Conservation (phyloP, 805 yeast species). For the Sugiyamaella smithiae region DNA sequence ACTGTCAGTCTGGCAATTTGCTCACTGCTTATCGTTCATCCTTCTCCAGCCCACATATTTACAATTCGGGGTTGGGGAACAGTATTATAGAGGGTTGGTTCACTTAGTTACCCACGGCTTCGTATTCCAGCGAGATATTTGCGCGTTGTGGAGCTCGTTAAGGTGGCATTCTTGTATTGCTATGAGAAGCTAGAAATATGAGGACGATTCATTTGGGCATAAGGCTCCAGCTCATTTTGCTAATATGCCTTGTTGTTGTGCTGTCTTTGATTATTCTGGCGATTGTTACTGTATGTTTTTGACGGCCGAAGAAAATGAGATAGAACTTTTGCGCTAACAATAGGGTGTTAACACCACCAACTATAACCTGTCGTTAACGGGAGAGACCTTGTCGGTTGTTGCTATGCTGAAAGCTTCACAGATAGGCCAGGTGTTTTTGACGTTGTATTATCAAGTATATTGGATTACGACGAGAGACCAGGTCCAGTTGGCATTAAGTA, state of each 20-base stretch:
- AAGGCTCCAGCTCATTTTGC: slow-evolving; percentile 65
- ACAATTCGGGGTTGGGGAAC: too few species aligned
- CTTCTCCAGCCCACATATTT: too few species aligned
- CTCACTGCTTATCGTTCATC: too few species aligned
- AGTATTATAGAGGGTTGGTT: too few species aligned
- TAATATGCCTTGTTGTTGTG: slow-evolving; percentile 65
- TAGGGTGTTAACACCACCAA: slow-evolving; percentile 40
- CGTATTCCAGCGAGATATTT: too few species aligned
- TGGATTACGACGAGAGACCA: slow-evolving; percentile 62
- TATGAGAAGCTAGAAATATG: slow-evolving; percentile 12
- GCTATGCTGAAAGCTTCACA: slow-evolving; percentile 82
- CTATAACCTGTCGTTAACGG: slow-evolving; percentile 58
- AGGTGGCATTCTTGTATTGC: too few species aligned
- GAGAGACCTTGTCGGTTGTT: slow-evolving; percentile 70
- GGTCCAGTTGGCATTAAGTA: slow-evolving; percentile 56
- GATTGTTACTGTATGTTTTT: slow-evolving; percentile 48
- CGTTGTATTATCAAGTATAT: slow-evolving; percentile 63
- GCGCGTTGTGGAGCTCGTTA: too few species aligned
- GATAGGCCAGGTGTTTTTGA: slow-evolving; percentile 62
- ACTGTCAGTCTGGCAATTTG: too few species aligned
- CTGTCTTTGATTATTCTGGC: slow-evolving; percentile 69
- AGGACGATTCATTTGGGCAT: slow-evolving; percentile 48
- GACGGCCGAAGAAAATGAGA: background rate
- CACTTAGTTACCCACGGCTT: too few species aligned
- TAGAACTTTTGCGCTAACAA: slow-evolving; percentile 1